Conservation (phyloP, 768 basidiomycete species). For the Mrakia gelida region DNA sequence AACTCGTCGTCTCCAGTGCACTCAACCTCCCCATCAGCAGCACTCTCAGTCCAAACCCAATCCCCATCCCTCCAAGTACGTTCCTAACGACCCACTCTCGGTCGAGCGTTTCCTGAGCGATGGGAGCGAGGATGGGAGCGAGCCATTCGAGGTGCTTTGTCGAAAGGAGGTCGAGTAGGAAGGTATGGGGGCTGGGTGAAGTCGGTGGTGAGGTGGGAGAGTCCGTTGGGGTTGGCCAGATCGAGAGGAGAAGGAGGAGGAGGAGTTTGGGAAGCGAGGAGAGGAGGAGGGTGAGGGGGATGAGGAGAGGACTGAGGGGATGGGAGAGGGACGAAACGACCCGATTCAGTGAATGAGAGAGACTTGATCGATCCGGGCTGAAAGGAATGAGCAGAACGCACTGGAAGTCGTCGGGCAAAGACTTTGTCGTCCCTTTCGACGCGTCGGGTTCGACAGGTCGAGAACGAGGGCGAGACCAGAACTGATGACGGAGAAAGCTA, state of each 20-base stretch:
- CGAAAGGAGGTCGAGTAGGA: background rate
- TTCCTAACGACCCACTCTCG: conserved; percentile 40
- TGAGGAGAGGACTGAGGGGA: conserved; percentile 30
- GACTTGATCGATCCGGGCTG: background rate
- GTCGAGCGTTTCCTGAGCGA: conserved; percentile 32
- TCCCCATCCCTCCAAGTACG: conserved; percentile 43
- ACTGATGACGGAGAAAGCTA: background rate
- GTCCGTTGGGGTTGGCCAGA: conserved; percentile 38
- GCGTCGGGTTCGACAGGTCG: conserved; percentile 15
- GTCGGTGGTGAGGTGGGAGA: background rate
- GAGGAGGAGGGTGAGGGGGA: conserved; percentile 42
- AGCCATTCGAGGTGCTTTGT: background rate
- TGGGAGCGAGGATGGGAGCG: conserved; percentile 1
- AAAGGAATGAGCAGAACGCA: conserved; percentile 27
- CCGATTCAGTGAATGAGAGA: background rate
- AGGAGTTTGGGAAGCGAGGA: conserved; percentile 43
- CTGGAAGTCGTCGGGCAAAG: conserved; percentile 38
- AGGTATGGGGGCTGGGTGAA: background rate
- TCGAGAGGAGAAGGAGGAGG: conserved; percentile 41
- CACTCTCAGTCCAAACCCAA: conserved; percentile 42
- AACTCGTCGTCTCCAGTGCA: background rate
- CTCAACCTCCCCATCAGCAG: conserved; percentile 14
- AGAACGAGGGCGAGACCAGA: background rate
- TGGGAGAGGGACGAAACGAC: background rate
- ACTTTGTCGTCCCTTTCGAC: conserved; percentile 32